These are phyloP conservation scores for Claviceps pusilla DNA, from an alignment of 2,329 filamentous ascomycete species.

Conservation along the genomic window DNA sequence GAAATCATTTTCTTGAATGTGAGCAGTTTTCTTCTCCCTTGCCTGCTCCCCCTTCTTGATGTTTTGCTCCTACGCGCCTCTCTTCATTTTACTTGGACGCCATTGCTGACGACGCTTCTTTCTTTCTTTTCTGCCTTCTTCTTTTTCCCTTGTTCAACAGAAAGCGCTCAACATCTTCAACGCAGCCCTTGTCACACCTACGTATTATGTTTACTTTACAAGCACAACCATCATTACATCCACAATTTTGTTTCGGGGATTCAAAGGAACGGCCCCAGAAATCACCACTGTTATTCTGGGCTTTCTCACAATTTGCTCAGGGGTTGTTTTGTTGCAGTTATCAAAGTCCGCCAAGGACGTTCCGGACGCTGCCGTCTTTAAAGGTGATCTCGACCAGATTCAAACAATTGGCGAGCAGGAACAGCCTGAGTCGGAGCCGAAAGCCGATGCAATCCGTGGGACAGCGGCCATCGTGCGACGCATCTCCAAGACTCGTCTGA, in stretches of 20 bases:
- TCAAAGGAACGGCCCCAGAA: slow-evolving; percentile 67
- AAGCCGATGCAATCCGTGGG: slow-evolving; percentile 89
- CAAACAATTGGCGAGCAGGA: slow-evolving; percentile 90
- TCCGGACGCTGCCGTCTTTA: slow-evolving; percentile 81
- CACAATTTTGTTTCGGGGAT: slow-evolving; percentile 79
- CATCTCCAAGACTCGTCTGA: slow-evolving; percentile 59
- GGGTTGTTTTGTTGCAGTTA: slow-evolving; percentile 84
- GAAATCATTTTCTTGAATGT: slow-evolving; percentile 95
- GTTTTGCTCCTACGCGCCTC: neutral
- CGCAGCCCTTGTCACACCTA: slow-evolving; percentile 88
- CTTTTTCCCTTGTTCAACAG: slow-evolving; percentile 32
- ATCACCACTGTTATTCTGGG: slow-evolving; percentile 87
- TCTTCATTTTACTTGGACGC: neutral
- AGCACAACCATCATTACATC: slow-evolving; percentile 90
- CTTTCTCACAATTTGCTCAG: slow-evolving; percentile 84
- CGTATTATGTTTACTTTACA: slow-evolving; percentile 98
- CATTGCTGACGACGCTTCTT: neutral
- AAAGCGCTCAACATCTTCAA: slow-evolving; percentile 98
- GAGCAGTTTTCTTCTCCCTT: slow-evolving; percentile 22
- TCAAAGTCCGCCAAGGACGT: slow-evolving; percentile 97
- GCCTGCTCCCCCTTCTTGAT: no score
- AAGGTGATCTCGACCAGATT: slow-evolving; percentile 84
- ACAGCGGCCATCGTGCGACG: slow-evolving; percentile 75
- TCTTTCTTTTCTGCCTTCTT: neutral
- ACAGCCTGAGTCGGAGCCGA: slow-evolving; percentile 90